phyloP scores from a whole-genome alignment of 345 rosid species.

The Tarenaya hassleriana region DNA sequence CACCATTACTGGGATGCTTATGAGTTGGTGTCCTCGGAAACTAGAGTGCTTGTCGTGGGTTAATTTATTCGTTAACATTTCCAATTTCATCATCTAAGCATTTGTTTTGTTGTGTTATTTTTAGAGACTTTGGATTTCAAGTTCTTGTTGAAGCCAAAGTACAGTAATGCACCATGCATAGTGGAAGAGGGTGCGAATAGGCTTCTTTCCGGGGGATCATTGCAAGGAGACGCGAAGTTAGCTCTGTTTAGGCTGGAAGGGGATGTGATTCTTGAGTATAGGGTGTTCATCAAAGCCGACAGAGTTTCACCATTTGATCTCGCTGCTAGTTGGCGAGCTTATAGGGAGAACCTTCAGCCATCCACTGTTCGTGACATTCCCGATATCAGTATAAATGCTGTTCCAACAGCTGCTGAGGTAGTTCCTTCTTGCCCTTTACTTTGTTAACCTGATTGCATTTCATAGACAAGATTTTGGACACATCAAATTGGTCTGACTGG shows the following conservation, averaged over 20 bases:
- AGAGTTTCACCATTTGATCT: slow-evolving; percentile 97
- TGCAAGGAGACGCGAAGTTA: slow-evolving; percentile 73
- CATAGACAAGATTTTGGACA: too few species aligned
- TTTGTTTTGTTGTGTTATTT: slow-evolving; percentile 1
- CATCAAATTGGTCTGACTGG: neutral
- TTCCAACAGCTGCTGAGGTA: slow-evolving; percentile 60
- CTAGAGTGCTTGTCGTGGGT: neutral
- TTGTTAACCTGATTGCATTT: neutral
- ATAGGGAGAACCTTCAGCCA: slow-evolving; percentile 84
- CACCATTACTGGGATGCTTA: neutral
- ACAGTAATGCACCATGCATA: slow-evolving; percentile 48
- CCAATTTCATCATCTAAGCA: neutral
- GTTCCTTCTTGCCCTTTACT: slow-evolving; percentile 6
- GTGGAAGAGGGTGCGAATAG: slow-evolving; percentile 91
- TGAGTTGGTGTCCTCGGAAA: neutral
- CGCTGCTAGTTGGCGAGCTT: slow-evolving; percentile 99
- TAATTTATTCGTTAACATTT: slow-evolving; percentile 3
- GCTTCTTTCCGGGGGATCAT: slow-evolving; percentile 59
- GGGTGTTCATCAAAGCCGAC: slow-evolving; percentile 75
- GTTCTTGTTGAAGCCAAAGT: slow-evolving; percentile 91
- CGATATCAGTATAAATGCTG: slow-evolving; percentile 82
- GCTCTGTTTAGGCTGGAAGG: slow-evolving; percentile 61
- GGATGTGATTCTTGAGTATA: slow-evolving; percentile 69
- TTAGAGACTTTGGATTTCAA: slow-evolving; percentile 95
- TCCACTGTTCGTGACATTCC: slow-evolving; percentile 93